Percentiles rank a stretch among this genome's conserved stretches.
Evolutionary conservation across 192 early-diverging fungal species (phyloP).

Genomic region (Lobosporangium transversale): DNA sequence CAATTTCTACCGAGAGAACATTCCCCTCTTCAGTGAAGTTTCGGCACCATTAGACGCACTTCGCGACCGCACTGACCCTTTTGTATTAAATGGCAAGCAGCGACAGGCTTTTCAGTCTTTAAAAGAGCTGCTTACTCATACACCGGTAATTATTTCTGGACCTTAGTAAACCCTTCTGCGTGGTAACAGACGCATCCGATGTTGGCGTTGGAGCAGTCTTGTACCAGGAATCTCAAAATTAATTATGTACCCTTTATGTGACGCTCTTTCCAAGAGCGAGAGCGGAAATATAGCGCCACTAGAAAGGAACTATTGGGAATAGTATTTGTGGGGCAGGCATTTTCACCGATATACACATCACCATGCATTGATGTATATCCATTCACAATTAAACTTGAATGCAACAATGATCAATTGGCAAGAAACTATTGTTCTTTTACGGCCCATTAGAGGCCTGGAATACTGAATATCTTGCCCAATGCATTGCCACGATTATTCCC

Average conservation of each 20-base stretch:
- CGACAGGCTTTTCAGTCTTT: too few relatives aligned
- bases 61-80: background rate
- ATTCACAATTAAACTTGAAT: background rate
- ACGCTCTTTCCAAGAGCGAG: background rate
- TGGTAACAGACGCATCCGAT: background rate
- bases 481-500: background rate
- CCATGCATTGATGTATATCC: background rate
- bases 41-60: too few relatives aligned
- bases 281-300: background rate
- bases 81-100: too few relatives aligned
- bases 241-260: constrained; percentile 3
- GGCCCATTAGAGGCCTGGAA: background rate
- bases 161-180: too few relatives aligned
- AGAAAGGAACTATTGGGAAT: background rate
- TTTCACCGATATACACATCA: background rate
- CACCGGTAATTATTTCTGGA: too few relatives aligned
- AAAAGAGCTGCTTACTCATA: too few relatives aligned
- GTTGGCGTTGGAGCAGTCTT: too few relatives aligned
- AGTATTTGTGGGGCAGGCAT: constrained; percentile 1
- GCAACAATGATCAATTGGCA: background rate
- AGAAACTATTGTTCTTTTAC: constrained; percentile 3
- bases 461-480: background rate
- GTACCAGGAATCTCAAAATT: too few relatives aligned
- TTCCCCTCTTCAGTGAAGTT: too few relatives aligned
- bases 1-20: too few relatives aligned